Percentiles rank a stretch among this genome's conserved stretches.
Evolutionary conservation across 768 basidiomycete genomes (phyloP).

Genomic region (Gelatoporia subvermispora): DNA sequence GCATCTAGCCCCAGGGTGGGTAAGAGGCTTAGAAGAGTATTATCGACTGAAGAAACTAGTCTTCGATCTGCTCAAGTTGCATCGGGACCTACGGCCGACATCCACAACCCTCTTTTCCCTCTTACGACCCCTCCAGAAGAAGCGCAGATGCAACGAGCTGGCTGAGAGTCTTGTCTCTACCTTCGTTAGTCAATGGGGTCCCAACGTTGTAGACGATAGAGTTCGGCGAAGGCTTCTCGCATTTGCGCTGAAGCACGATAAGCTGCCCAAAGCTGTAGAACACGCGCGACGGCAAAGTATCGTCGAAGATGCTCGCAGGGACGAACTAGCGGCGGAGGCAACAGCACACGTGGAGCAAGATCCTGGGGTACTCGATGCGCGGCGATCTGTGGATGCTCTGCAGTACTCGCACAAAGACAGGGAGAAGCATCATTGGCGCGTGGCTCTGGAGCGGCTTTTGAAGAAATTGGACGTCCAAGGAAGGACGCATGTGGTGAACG

Average conservation of each 20-base stretch:
- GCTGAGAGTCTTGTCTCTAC: slow-evolving; percentile 39
- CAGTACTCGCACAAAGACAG: slow-evolving; percentile 3
- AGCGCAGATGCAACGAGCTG: slow-evolving; percentile 49
- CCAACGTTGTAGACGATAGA: slow-evolving; percentile 45
- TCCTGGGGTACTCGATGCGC: too few relatives aligned
- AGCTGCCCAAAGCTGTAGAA: slow-evolving; percentile 1
- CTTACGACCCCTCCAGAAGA: slow-evolving; percentile 45
- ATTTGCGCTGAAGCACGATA: slow-evolving; percentile 55
- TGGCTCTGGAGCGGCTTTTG: slow-evolving; percentile 12
- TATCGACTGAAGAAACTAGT: slow-evolving; percentile 41
- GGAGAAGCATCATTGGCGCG: slow-evolving; percentile 13
- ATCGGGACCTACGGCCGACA: slow-evolving; percentile 50
- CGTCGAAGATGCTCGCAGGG: slow-evolving; percentile 7
- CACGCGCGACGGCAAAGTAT: slow-evolving; percentile 1
- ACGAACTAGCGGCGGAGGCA: slow-evolving; percentile 6
- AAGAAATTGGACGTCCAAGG: too few relatives aligned
- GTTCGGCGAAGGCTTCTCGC: slow-evolving; percentile 56
- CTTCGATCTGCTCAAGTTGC: slow-evolving; percentile 37
- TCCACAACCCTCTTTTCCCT: slow-evolving; percentile 56
- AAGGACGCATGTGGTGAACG: too few relatives aligned
- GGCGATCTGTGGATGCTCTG: slow-evolving; percentile 3
- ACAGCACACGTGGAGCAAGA: too few relatives aligned
- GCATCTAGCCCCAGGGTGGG: slow-evolving; percentile 29
- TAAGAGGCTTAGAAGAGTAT: slow-evolving; percentile 36
- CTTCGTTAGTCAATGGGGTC: slow-evolving; percentile 56